Evolutionary conservation across 345 rosid genomes (phyloP).

Genomic region (Rhizophora apiculata): DNA sequence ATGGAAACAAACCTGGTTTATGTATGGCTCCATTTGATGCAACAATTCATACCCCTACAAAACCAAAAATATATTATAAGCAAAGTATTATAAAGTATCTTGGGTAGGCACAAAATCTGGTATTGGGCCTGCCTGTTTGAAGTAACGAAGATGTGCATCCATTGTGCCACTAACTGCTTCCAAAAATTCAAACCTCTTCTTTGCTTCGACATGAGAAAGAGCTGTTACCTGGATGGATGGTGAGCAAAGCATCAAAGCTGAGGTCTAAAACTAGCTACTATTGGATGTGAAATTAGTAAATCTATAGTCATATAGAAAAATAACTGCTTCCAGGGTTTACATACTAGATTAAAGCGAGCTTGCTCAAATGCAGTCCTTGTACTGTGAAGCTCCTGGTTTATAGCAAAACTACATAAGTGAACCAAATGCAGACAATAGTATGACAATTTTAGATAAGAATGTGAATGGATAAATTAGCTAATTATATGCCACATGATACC

Average conservation of each 20-base stretch:
- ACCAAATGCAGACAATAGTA: neutral
- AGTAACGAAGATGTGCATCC: slow-evolving; percentile 99
- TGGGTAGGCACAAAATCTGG: slow-evolving; percentile 15
- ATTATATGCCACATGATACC: slow-evolving; percentile 41
- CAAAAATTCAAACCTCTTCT: slow-evolving; percentile 91
- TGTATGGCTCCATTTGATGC: slow-evolving; percentile 99
- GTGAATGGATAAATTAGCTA: neutral
- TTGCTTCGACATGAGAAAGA: slow-evolving; percentile 93
- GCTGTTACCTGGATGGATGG: slow-evolving; percentile 64
- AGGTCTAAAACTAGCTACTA: neutral
- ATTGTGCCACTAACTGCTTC: slow-evolving; percentile 99
- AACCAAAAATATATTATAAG: slow-evolving; percentile 12
- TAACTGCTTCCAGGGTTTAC: slow-evolving; percentile 6
- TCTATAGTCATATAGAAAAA: neutral
- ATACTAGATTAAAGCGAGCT: slow-evolving; percentile 87
- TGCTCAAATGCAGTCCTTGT: slow-evolving; percentile 91
- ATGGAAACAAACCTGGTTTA: slow-evolving; percentile 62
- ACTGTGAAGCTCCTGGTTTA: slow-evolving; percentile 75
- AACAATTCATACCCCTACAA: slow-evolving; percentile 84
- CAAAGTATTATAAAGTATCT: slow-evolving; percentile 6
- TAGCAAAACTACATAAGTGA: neutral
- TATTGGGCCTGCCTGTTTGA: slow-evolving; percentile 62
- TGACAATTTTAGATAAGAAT: slow-evolving; percentile 8
- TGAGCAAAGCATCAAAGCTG: slow-evolving; percentile 10
- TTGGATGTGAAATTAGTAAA: neutral